Conservation (phyloP, 192 early-diverging fungal species). For the Podila minutissima region DNA sequence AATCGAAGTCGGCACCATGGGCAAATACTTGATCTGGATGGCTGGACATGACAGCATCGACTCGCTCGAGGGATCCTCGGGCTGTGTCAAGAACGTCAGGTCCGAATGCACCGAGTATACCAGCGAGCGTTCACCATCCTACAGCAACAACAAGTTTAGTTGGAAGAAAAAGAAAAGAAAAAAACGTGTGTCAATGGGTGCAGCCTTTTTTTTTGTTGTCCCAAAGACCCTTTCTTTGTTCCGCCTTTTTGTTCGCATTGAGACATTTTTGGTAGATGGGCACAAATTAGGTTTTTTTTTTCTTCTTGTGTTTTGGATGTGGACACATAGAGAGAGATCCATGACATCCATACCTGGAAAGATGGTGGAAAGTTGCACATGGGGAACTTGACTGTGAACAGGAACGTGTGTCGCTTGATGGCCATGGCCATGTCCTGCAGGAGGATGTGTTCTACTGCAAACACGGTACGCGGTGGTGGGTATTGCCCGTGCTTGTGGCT, state of each 20-base stretch:
- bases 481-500: background rate
- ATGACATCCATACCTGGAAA: constrained; percentile 16
- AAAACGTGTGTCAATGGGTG: background rate
- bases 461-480: constrained; percentile 12
- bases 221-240: too few species aligned
- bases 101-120: constrained; percentile 20
- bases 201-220: too few species aligned
- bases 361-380: constrained; percentile 40
- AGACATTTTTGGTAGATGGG: too few species aligned
- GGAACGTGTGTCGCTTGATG: constrained; percentile 33
- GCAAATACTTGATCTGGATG: constrained; percentile 41
- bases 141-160: background rate
- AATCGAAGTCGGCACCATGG: constrained; percentile 33
- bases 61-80: constrained; percentile 12
- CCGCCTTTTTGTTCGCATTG: too few species aligned
- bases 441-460: constrained; percentile 30
- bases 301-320: too few species aligned
- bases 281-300: too few species aligned
- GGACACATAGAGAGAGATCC: background rate
- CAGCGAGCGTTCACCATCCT: constrained; percentile 34
- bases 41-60: constrained; percentile 11
- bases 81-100: constrained; percentile 25
- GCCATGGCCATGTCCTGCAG: constrained; percentile 26
- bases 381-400: constrained; percentile 49
- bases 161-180: constrained; percentile 2